Percentiles rank a stretch among this genome's conserved stretches.
phyloP scores from a whole-genome alignment of 257 asterid genomes.

The Petunia secreta region DNA sequence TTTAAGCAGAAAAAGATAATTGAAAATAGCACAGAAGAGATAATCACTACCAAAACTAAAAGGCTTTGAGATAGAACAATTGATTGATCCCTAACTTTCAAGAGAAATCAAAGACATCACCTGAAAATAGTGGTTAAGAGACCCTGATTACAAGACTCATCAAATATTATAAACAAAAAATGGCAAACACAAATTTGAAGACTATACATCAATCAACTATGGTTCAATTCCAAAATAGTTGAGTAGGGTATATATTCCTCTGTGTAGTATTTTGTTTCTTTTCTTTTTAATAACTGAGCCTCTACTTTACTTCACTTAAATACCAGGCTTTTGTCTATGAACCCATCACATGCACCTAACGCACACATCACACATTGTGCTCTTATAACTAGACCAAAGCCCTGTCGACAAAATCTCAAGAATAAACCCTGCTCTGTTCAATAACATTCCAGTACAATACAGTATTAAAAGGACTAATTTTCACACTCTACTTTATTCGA shows the following conservation, averaged over 20 bases:
- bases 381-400: too few species aligned
- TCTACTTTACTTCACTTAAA: too few species aligned
- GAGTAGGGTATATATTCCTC: neutral
- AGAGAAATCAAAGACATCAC: neutral
- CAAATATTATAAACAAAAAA: neutral
- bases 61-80: neutral
- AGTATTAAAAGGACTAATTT: too few species aligned
- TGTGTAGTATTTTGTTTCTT: neutral
- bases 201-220: neutral
- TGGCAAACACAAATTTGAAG: neutral
- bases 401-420: too few species aligned
- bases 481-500: too few species aligned
- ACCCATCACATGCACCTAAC: too few species aligned
- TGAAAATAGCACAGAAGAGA: neutral
- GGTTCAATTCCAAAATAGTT: neutral
- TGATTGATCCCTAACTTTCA: neutral
- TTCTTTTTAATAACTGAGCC: neutral
- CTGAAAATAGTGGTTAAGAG: neutral
- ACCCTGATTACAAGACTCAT: neutral
- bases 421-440: too few species aligned
- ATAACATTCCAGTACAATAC: too few species aligned
- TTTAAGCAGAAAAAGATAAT: neutral
- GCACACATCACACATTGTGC: too few species aligned
- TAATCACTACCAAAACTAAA: neutral
- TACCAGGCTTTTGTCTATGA: too few species aligned